A percentile compares a stretch with the other conserved stretches of the same genome.
Conservation (phyloP, 768 basidiomycete genomes). For the Macrolepiota albuminosa region DNA sequence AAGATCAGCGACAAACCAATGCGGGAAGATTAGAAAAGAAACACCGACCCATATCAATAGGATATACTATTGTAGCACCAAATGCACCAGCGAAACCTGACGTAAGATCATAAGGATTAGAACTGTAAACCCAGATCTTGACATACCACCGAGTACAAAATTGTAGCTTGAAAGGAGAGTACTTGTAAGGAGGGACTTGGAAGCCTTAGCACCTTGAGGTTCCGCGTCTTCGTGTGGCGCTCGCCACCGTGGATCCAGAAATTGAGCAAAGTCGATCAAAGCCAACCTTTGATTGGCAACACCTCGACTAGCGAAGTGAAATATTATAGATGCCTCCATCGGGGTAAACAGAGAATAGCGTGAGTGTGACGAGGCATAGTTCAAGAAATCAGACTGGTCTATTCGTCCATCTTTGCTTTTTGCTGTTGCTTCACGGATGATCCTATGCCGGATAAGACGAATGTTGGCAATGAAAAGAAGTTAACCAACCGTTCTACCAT, state of each 20-base stretch:
- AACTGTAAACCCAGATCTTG: not conserved
- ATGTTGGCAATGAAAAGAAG: not conserved
- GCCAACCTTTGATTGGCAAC: constrained; percentile 65
- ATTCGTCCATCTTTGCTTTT: constrained; percentile 95
- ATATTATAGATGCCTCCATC: constrained; percentile 97
- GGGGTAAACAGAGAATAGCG: constrained; percentile 95
- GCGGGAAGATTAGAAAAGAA: not conserved
- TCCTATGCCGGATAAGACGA: constrained; percentile 34
- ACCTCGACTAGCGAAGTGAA: constrained; percentile 94
- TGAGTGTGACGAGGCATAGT: constrained; percentile 79
- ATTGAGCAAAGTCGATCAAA: constrained; percentile 85
- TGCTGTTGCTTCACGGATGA: constrained; percentile 85
- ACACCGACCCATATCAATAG: constrained; percentile 83
- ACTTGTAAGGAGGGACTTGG: constrained; percentile 35
- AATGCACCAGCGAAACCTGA: constrained; percentile 86
- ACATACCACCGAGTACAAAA: constrained; percentile 78
- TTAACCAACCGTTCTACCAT: constrained; percentile 77
- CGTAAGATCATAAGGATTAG: constrained; percentile 8
- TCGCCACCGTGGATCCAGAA: constrained; percentile 88
- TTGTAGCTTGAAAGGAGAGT: constrained; percentile 75
- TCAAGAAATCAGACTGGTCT: constrained; percentile 92
- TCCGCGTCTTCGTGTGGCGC: constrained; percentile 57
- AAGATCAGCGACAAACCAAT: constrained; percentile 8
- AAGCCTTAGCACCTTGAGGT: constrained; percentile 19
- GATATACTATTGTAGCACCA: constrained; percentile 97